Base-by-base conservation (phyloP, 139 green algal species). In the Pedinophyceae sp. region DNA sequence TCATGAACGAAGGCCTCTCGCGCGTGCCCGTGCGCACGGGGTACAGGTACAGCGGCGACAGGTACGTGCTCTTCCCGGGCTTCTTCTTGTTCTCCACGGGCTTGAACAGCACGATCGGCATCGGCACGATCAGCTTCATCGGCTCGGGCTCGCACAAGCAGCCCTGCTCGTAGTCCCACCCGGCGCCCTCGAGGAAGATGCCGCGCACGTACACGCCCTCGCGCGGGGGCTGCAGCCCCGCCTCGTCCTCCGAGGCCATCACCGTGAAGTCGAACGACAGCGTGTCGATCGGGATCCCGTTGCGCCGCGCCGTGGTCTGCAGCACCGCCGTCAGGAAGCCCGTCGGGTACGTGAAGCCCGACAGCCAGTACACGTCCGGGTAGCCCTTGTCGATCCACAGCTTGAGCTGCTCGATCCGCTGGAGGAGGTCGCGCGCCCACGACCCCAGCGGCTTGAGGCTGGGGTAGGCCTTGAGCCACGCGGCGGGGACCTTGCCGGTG, bases 41-140 rank as follows among this genome's bases (percentile, higher is more conserved):
- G 71, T 87, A 88, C 48, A 88, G 54, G 75, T 89, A 93, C 59
- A 91, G 52, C 18, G 84, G 84, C 65, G 78, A 89, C 29, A 52
- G 24, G 66, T 89, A 93, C 20, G 79, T 50, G 16, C 74, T 72
- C 65, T 79, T 78, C 26, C 58, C 46, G 23, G 40, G 68, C 52
- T 78, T 79, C 71, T 83, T 81, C 64, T 85, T 88, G 68, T 82
- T 81, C 59, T 89, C 83, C 23, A 85, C 77, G 2, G 84, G 84
- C 71, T 78, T 81, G 75, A 91, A 91, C 30, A 80, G 68, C 24
- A 93, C 57, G 60, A 93, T 82, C 26, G 84, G 84, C 81, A 91
- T 91, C 23, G 68, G 66, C 48, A 89, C 80, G 49, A 87, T 82
- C n/a, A 93, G 73, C 76, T 89, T 78, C 80, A 89, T 89, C 26